Evolutionary conservation across 305 asterid genomes (phyloP), one percentile per base, ranked within the genome.

Genomic region (Withania somnifera): DNA sequence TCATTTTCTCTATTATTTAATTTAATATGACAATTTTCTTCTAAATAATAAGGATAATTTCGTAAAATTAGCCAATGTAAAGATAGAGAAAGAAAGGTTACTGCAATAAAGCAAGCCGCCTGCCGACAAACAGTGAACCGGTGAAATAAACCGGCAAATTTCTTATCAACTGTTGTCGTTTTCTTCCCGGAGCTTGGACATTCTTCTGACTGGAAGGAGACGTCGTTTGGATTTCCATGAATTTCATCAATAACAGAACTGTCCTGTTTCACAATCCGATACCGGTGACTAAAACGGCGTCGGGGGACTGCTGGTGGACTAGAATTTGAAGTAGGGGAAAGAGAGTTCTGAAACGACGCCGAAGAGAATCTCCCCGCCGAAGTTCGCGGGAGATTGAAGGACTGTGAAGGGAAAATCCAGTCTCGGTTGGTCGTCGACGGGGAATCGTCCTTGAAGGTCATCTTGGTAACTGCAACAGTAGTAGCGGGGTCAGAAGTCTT

Each of bases 381-480:
- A 54, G 88, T 85, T 63, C 90, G 81, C 36, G 86, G 88, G 81
- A 83, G 24, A 40, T 87, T 87, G 30, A 90, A 80, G 22, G 93
- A 87, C 67, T 90, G 87, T 9, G 97, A 92, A 3, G 97, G 97
- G 38, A 92, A 94, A 57, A 94, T 88, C 97, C 92, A 94, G 89
- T 92, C 97, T 22, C 98, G 88, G 42, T 69, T 82, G 83, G 36
- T 83, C 81, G 76, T 87, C 52, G 56, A 76, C n/a, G 75, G 80
- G 1, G 15, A 51, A n/a, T 75, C 30, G 4, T 20, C 2, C 10
- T 73, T 34, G 26, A 73, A 26, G 60, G 79, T 14, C 79, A 73
- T 73, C 15, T 24, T 73, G 42, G 26, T 47, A 26, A 52, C 0
- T 71, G 79, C 20, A 24, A 45, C 14, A 7, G 45, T 22, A 71